Evolutionary conservation across 805 yeast species (phyloP), one percentile per base, ranked within the genome.

Genomic region (Naumovozyma dairenensis): DNA sequence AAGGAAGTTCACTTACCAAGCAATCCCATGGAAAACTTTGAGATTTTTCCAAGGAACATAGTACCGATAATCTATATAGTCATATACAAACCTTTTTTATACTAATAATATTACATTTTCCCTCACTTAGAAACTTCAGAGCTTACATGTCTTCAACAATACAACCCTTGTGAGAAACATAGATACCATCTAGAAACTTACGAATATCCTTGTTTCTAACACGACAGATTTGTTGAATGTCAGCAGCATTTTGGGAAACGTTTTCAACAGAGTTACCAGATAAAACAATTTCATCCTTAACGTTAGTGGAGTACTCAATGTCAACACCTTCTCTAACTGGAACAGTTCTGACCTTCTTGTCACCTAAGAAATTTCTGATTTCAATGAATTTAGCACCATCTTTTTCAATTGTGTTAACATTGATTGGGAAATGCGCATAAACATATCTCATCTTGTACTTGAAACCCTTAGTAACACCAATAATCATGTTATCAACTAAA

Each of bases 131-230:
- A 28, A 13, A 13, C 15, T 21, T 16, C 12, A 16, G 8, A 12
- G 19, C 20, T 55, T 60, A 63, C 21, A 52, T 54, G 29, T 78
- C 87, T 65, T 78, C 82, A 47, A 69, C 81, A 63, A 89, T 74
- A 65, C 72, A 72, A 62, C 95, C 94, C 71, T 81, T 82, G 74
- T 82, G 92, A 52, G 96, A 87, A 59, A 89, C 98, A 69, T 89
- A 89, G 74, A 89, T 87, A 86, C 99, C 99, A 71, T 93, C 98
- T 77, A 92, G 82, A 79, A 92, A 92, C 78, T 92, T 92, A 74
- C 97, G 84, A 86, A 92, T 92, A 92, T 89, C 98, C 89, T 92
- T 92, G 92, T 89, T 89, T 77, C 95, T 83, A 65, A 86, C 97
- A 69, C 93, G 79, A 77, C 96, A 86, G 68, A 77, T 77, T 75